Evolutionary conservation across 768 basidiomycete species (phyloP).

Genomic region (Podaxis mareebaensis): DNA sequence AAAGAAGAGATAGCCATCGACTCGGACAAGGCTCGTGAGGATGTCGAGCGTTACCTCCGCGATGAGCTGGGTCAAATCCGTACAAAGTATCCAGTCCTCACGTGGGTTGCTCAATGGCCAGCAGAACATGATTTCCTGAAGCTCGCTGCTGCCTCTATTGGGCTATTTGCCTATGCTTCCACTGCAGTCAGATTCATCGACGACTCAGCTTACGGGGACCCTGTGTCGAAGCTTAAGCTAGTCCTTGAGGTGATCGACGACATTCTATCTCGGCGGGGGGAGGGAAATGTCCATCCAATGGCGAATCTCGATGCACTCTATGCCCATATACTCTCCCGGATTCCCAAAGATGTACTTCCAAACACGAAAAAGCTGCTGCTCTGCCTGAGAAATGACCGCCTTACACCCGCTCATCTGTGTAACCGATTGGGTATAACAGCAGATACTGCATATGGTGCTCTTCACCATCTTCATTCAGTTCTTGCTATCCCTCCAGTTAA

Average conservation of each 20-base stretch:
- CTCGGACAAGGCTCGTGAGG: slow-evolving; percentile 16
- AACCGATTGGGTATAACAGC: background rate
- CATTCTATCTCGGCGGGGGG: background rate
- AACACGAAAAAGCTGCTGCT: background rate
- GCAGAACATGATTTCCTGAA: background rate
- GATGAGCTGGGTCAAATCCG: slow-evolving; percentile 14
- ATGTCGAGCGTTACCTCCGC: slow-evolving; percentile 21
- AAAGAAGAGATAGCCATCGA: slow-evolving; percentile 8
- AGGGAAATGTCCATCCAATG: background rate
- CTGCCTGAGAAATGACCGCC: background rate
- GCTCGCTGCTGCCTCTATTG: background rate
- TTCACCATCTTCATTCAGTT: background rate
- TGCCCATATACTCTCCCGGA: background rate
- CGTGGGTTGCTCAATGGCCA: background rate
- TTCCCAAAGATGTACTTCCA: background rate
- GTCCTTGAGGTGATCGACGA: background rate
- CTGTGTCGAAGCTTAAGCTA: background rate
- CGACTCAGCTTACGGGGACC: background rate
- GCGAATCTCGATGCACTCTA: background rate
- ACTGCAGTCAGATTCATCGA: background rate
- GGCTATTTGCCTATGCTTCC: background rate
- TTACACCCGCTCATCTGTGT: background rate
- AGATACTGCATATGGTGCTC: background rate
- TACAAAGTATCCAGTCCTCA: background rate
- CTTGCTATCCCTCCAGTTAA: background rate